Percentiles rank a stretch among this genome's conserved stretches.
These are phyloP conservation scores for Fistulifera solaris DNA, from an alignment of 108 stramenopile species.

Conservation along the genomic window DNA sequence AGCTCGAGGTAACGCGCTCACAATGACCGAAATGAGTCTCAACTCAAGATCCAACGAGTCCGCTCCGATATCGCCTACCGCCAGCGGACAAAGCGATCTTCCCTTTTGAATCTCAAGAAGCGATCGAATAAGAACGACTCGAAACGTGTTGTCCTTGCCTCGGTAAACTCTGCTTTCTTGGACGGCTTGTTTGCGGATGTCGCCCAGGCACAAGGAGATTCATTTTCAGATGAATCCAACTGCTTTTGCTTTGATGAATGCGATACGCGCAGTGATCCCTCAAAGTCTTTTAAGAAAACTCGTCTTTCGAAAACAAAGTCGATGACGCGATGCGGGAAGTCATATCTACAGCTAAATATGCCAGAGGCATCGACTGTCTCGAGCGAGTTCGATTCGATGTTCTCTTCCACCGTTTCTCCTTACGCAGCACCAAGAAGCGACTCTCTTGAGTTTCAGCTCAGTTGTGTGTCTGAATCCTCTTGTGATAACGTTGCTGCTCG, in stretches of 20 bases:
- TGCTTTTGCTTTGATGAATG: neutral
- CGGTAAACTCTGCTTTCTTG: constrained; percentile 43
- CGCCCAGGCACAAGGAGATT: constrained; percentile 8
- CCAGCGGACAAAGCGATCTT: too few relatives aligned
- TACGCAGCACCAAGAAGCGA: constrained; percentile 21
- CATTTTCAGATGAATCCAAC: neutral
- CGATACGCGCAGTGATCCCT: neutral
- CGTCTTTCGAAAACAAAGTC: constrained; percentile 4
- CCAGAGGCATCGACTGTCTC: neutral
- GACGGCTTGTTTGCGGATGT: constrained; percentile 49
- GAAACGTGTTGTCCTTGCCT: constrained; percentile 11
- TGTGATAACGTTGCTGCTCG: neutral
- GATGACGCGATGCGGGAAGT: constrained; percentile 6
- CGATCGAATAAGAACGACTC: too few relatives aligned
- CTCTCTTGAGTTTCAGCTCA: constrained; percentile 24
- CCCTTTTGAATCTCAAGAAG: too few relatives aligned
- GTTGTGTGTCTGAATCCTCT: constrained; percentile 13
- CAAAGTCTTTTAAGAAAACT: constrained; percentile 3
- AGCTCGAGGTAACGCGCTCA: too few relatives aligned
- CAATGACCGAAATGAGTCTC: too few relatives aligned
- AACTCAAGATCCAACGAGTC: too few relatives aligned
- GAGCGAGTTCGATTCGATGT: neutral
- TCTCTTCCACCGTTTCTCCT: neutral
- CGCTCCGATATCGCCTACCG: too few relatives aligned
- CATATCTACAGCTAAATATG: neutral